phyloP scores from a whole-genome alignment of 2,329 filamentous ascomycete species.

The Didymella exigua region DNA sequence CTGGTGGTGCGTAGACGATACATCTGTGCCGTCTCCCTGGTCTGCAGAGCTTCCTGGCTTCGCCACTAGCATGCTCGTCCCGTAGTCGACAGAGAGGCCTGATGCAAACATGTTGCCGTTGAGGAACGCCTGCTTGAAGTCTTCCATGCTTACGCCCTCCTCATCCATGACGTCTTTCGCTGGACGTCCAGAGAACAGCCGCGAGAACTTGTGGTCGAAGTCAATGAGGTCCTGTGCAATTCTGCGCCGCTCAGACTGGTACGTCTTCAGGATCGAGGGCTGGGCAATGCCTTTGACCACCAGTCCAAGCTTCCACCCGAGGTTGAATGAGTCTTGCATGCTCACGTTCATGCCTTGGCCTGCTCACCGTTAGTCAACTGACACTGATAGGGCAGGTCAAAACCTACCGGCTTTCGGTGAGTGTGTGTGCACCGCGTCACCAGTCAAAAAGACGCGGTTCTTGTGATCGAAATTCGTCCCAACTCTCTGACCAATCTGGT shows the following conservation, averaged over 20 bases:
- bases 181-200: conserved; percentile 55
- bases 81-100: conserved; percentile 65
- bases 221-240: conserved; percentile 70
- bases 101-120: conserved; percentile 65
- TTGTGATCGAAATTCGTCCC: conserved; percentile 62
- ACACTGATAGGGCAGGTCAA: not conserved
- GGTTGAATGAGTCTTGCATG: conserved; percentile 69
- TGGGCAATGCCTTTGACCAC: conserved; percentile 54
- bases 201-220: conserved; percentile 57
- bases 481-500: conserved; percentile 71
- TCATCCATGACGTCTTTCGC: conserved; percentile 65
- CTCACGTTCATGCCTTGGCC: conserved; percentile 67
- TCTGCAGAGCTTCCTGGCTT: conserved; percentile 55
- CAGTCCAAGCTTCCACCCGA: conserved; percentile 62
- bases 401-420: conserved; percentile 67
- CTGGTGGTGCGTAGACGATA: conserved; percentile 21
- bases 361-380: not conserved
- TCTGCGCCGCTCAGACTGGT: conserved; percentile 59
- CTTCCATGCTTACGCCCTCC: conserved; percentile 65
- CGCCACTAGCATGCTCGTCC: conserved; percentile 59
- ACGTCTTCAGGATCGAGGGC: conserved; percentile 56
- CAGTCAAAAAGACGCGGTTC: conserved; percentile 70
- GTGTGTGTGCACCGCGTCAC: conserved; percentile 67
- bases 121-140: conserved; percentile 66
- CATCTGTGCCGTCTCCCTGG: conserved; percentile 57